phyloP scores from a whole-genome alignment of 495 filamentous ascomycete species.

The Lasiosphaeriaceae sp. region DNA sequence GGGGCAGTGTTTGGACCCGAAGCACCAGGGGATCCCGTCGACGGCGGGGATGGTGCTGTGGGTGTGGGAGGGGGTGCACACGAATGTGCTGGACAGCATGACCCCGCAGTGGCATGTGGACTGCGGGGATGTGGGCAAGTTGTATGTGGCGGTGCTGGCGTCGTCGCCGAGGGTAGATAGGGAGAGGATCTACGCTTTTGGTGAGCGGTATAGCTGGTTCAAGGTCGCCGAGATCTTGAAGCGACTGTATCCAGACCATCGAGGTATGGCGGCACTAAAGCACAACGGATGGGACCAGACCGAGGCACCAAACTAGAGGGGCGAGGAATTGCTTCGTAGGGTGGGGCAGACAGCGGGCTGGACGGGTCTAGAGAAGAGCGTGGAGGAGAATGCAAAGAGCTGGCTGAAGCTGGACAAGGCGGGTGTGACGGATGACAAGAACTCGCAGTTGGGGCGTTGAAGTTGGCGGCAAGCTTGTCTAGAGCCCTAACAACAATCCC shows the following conservation, averaged over 20 bases:
- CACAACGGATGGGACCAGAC: slow-evolving; percentile 31
- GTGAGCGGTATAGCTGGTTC: slow-evolving; percentile 29
- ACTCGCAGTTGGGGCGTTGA: slow-evolving; percentile 1
- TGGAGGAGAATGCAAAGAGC: slow-evolving; percentile 25
- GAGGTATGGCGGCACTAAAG: slow-evolving; percentile 17
- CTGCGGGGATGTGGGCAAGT: slow-evolving; percentile 23
- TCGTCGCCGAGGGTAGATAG: slow-evolving; percentile 24
- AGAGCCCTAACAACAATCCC: no score
- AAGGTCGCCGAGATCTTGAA: slow-evolving; percentile 27
- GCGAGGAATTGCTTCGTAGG: slow-evolving; percentile 24
- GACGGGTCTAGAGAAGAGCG: slow-evolving; percentile 34
- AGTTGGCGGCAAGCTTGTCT: not conserved
- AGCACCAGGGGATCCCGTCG: slow-evolving; percentile 22
- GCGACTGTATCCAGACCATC: slow-evolving; percentile 25
- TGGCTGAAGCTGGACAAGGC: slow-evolving; percentile 16
- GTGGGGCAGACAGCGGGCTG: slow-evolving; percentile 30
- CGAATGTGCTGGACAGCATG: slow-evolving; percentile 22
- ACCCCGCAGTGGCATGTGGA: slow-evolving; percentile 34
- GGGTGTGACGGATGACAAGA: slow-evolving; percentile 10
- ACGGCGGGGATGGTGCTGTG: slow-evolving; percentile 33
- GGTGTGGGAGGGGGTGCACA: slow-evolving; percentile 25
- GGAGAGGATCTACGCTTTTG: slow-evolving; percentile 31
- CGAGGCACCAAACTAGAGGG: slow-evolving; percentile 29
- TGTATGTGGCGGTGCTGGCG: slow-evolving; percentile 30
- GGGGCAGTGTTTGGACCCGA: slow-evolving; percentile 29